Conservation (phyloP, 2,329 filamentous ascomycete genomes). For the Triangularia setosa region DNA sequence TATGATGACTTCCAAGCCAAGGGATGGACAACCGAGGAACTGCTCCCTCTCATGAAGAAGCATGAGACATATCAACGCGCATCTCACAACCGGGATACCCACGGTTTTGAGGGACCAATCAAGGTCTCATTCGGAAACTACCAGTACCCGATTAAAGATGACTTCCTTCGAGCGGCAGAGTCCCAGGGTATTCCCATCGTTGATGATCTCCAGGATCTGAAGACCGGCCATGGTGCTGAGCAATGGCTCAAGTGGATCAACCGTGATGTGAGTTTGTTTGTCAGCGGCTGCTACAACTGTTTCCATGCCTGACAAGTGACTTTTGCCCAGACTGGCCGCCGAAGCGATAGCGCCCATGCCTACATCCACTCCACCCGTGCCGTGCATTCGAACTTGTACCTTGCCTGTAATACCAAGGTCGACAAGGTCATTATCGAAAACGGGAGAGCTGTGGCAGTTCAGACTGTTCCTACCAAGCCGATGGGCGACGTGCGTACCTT, state of each 20-base stretch:
- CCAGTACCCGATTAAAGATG: slow-evolving; percentile 72
- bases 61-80: slow-evolving; percentile 73
- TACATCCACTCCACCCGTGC: slow-evolving; percentile 74
- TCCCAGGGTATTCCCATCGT: slow-evolving; percentile 57
- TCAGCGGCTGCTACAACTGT: neutral
- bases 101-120: slow-evolving; percentile 76
- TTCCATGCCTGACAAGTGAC: neutral
- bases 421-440: slow-evolving; percentile 73
- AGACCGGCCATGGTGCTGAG: slow-evolving; percentile 67
- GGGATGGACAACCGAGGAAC: slow-evolving; percentile 73
- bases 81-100: slow-evolving; percentile 62
- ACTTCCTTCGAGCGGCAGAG: slow-evolving; percentile 50
- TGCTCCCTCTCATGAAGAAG: slow-evolving; percentile 74
- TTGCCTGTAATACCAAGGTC: slow-evolving; percentile 72
- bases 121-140: slow-evolving; percentile 80
- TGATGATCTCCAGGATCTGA: slow-evolving; percentile 71
- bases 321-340: slow-evolving; percentile 59
- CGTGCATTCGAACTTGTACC: slow-evolving; percentile 65
- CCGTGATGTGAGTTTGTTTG: slow-evolving; percentile 44
- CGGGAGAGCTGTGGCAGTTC: slow-evolving; percentile 66
- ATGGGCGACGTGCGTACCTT: slow-evolving; percentile 8
- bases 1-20: slow-evolving; percentile 77
- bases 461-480: slow-evolving; percentile 54
- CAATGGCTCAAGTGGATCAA: slow-evolving; percentile 89
- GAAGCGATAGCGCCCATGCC: slow-evolving; percentile 72